These are phyloP conservation scores for Penicillium goetzii DNA, from an alignment of 495 filamentous ascomycete genomes.

Conservation along the genomic window DNA sequence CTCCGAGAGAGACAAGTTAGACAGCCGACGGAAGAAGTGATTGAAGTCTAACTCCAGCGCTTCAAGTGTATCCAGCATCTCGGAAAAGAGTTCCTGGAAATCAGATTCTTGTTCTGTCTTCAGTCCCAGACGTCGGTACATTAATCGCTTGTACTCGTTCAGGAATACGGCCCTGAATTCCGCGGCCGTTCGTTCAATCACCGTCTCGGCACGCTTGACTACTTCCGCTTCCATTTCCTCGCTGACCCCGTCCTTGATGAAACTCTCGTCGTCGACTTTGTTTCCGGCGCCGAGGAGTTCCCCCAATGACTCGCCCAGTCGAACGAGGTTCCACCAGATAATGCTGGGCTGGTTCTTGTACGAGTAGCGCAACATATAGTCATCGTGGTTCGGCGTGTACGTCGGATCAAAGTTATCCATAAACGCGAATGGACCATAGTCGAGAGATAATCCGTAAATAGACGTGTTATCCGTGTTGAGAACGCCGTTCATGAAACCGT, in stretches of 20 bases:
- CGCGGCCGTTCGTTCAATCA: slow-evolving; percentile 76
- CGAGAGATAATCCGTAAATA: slow-evolving; percentile 82
- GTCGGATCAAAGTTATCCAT: slow-evolving; percentile 92
- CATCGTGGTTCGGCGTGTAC: slow-evolving; percentile 98
- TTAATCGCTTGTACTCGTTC: slow-evolving; percentile 80
- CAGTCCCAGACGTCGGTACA: slow-evolving; percentile 78
- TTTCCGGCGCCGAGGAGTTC: slow-evolving; percentile 80
- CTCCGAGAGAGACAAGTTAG: slow-evolving; percentile 56
- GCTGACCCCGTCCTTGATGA: slow-evolving; percentile 70
- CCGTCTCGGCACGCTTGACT: slow-evolving; percentile 75
- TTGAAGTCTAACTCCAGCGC: slow-evolving; percentile 84
- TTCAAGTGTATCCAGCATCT: slow-evolving; percentile 81
- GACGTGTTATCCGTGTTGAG: slow-evolving; percentile 97
- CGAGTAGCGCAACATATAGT: slow-evolving; percentile 80
- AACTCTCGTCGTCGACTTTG: slow-evolving; percentile 67
- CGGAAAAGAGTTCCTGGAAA: slow-evolving; percentile 76
- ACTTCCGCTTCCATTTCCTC: slow-evolving; percentile 68
- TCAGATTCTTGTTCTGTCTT: slow-evolving; percentile 65
- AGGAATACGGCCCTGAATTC: slow-evolving; percentile 89
- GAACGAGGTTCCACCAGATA: slow-evolving; percentile 98
- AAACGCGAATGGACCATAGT: slow-evolving; percentile 96
- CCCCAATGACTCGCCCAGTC: slow-evolving; percentile 86
- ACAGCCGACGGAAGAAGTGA: slow-evolving; percentile 83
- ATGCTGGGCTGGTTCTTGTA: slow-evolving; percentile 95
- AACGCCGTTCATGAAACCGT: slow-evolving; percentile 97